Conservation (phyloP, 148 eudicot genomes). For the Silene uniflora region DNA sequence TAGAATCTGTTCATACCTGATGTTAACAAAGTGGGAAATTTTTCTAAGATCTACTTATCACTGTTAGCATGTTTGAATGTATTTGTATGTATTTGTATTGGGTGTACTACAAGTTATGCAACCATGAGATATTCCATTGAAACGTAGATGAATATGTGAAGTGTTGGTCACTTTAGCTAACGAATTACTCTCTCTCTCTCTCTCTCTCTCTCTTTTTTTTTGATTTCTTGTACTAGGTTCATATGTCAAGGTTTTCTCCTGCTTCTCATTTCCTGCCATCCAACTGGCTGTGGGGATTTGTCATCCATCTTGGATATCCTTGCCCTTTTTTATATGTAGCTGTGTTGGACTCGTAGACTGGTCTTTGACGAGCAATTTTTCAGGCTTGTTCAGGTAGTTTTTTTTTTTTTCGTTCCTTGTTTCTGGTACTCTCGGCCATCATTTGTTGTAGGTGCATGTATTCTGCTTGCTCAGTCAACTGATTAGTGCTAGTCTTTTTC, state of each 20-base stretch:
- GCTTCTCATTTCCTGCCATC: slow-evolving; percentile 73
- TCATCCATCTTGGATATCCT: slow-evolving; percentile 89
- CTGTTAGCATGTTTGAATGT: no score
- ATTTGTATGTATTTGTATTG: no score
- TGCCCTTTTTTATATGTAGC: slow-evolving; percentile 86
- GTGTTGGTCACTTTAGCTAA: background rate
- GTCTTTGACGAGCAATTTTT: slow-evolving; percentile 95
- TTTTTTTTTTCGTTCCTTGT: background rate
- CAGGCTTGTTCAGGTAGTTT: slow-evolving; percentile 54
- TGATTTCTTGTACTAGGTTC: slow-evolving; percentile 46
- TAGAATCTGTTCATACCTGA: no score
- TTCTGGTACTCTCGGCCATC: background rate
- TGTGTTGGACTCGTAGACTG: slow-evolving; percentile 93
- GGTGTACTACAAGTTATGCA: no score
- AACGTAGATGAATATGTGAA: background rate
- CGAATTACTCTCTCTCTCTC: slow-evolving; percentile 21
- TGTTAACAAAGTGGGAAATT: no score
- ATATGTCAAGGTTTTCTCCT: slow-evolving; percentile 56
- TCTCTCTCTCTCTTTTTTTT: no score
- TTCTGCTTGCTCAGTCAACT: background rate
- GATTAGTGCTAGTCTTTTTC: slow-evolving; percentile 9
- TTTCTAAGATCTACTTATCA: no score
- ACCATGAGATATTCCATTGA: background rate
- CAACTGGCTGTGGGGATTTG: slow-evolving; percentile 85
- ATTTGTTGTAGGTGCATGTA: background rate